phyloP scores from a whole-genome alignment of 768 basidiomycete species.

The Tephrocybe sp. region DNA sequence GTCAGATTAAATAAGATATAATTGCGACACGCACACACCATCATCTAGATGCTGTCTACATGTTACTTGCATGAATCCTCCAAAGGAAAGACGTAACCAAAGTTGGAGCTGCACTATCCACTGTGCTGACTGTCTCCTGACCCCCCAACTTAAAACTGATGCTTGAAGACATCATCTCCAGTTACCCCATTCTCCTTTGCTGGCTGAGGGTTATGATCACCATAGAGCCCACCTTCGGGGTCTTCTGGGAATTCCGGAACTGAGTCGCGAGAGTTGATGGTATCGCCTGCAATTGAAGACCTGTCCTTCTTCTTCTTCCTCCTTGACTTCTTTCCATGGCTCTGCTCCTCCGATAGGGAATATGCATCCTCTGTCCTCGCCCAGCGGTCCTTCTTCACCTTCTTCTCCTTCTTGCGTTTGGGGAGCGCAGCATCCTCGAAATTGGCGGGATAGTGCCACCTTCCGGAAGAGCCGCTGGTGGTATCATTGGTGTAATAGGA shows the following conservation, averaged over 20 bases:
- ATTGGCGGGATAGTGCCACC: constrained; percentile 87
- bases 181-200: constrained; percentile 22
- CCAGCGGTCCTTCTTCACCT: constrained; percentile 85
- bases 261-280: constrained; percentile 33
- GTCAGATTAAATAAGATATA: constrained; percentile 4
- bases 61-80: neutral
- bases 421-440: constrained; percentile 61
- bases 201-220: constrained; percentile 25
- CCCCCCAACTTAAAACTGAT: constrained; percentile 50
- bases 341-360: constrained; percentile 43
- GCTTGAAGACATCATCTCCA: constrained; percentile 55
- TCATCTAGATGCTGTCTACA: constrained; percentile 11
- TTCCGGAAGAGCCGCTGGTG: constrained; percentile 42
- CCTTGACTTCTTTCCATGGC: constrained; percentile 55
- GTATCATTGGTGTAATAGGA: constrained; percentile 56
- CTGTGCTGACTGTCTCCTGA: neutral
- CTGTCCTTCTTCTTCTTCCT: constrained; percentile 71
- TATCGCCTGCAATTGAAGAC: constrained; percentile 38
- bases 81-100: constrained; percentile 4
- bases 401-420: constrained; percentile 61
- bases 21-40: constrained; percentile 8
- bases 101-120: constrained; percentile 7
- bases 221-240: constrained; percentile 67
- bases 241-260: constrained; percentile 67
- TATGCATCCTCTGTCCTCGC: constrained; percentile 86